Percentiles rank a stretch among this genome's conserved stretches.
Conservation (phyloP, 2,329 filamentous ascomycete genomes). For the Nigrospora sphaerica region DNA sequence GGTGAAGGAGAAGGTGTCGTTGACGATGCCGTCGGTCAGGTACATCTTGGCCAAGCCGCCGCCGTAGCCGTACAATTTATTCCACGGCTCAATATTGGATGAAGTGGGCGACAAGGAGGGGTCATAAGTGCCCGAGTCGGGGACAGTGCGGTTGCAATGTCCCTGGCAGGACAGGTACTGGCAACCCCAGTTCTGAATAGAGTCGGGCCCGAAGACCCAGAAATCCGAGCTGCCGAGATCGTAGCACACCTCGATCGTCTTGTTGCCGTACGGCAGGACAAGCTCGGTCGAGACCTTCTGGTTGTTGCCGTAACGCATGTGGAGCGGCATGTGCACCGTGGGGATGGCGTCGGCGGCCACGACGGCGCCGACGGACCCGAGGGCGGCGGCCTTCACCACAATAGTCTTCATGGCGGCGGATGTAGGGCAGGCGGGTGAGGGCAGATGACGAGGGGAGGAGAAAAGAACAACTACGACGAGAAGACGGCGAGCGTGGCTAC, state of each 20-base stretch:
- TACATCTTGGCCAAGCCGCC: slow-evolving; percentile 9
- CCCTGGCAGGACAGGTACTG: not conserved
- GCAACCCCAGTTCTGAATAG: slow-evolving; percentile 5
- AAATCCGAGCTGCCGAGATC: slow-evolving; percentile 16
- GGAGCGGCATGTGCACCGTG: slow-evolving; percentile 5
- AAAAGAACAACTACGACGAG: no score
- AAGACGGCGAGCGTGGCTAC: no score
- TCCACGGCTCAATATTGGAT: not conserved
- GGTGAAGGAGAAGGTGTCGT: slow-evolving; percentile 16
- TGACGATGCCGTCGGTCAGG: slow-evolving; percentile 6
- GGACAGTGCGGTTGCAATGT: slow-evolving; percentile 4
- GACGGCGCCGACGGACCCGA: not conserved
- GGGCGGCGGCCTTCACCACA: not conserved
- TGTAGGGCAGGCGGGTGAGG: not conserved
- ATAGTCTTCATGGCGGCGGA: not conserved
- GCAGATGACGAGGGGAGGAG: no score
- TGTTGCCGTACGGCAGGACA: slow-evolving; percentile 10
- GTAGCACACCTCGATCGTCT: slow-evolving; percentile 13
- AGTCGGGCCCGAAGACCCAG: slow-evolving; percentile 11
- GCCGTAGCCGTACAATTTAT: slow-evolving; percentile 9
- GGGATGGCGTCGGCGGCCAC: slow-evolving; percentile 1
- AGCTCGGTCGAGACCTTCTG: slow-evolving; percentile 15
- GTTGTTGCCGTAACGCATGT: slow-evolving; percentile 1
- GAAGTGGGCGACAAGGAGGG: slow-evolving; percentile 1
- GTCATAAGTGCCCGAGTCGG: slow-evolving; percentile 1